Conservation (phyloP, 345 rosid species). For the Bretschneidera sinensis region DNA sequence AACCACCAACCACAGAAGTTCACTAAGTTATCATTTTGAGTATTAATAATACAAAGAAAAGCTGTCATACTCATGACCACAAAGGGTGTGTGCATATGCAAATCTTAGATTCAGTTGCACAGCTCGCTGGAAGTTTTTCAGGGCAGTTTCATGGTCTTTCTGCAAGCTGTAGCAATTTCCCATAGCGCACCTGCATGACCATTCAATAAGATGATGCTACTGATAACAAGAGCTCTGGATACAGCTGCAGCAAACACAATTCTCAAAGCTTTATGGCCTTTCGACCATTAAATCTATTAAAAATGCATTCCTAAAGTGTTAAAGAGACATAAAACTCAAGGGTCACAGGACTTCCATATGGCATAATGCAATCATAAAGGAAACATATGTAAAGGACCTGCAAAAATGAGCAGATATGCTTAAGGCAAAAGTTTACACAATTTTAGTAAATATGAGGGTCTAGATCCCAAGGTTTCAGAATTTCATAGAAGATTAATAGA, state of each 20-base stretch:
- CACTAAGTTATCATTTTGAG: not conserved
- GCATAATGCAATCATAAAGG: no score
- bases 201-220: conserved; percentile 5
- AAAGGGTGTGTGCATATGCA: conserved; percentile 92
- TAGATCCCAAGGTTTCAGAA: conserved; percentile 1
- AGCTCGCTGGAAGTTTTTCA: conserved; percentile 90
- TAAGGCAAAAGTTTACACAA: not conserved
- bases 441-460: not conserved
- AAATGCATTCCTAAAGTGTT: not conserved
- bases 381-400: no score
- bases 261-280: not conserved
- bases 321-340: not conserved
- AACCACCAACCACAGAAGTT: conserved; percentile 11
- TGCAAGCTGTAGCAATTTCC: conserved; percentile 97
- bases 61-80: conserved; percentile 89
- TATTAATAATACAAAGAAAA: not conserved
- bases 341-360: not conserved
- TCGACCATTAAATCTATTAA: not conserved
- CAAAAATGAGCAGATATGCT: no score
- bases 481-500: not conserved
- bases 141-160: conserved; percentile 96
- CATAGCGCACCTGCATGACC: conserved; percentile 84
- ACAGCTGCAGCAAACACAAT: not conserved
- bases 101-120: conserved; percentile 82
- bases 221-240: not conserved